Base-by-base conservation (phyloP, 495 filamentous ascomycete species). In the Mycothermus thermophilus region DNA sequence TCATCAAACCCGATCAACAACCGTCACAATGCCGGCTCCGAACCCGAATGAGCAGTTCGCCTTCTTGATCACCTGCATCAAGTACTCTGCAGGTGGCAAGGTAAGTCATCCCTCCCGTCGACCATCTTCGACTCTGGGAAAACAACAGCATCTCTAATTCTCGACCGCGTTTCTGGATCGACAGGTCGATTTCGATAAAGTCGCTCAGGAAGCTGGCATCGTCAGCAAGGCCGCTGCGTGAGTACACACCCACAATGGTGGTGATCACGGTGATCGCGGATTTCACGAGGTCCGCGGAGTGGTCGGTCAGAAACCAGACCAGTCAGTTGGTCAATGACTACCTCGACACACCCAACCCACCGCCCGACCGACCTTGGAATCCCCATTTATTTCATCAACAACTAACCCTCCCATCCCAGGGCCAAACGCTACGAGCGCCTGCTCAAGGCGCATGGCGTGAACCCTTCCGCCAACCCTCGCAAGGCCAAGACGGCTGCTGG, bases 381-480 rank as follows among this genome's bases (percentile, higher is more conserved):
- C 19, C 17, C 8, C 17, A 5, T 5, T 16, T 20, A 16, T 10
- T n/a, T n/a, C 10, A 25, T 3, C 12, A n/a, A 15, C 3, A 14
- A 8, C 15, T 38, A 18, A 25, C 20, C 18, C 9, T 16, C 8
- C 12, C n/a, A n/a, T 4, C 8, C 25, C 32, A 78, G 75, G 1
- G 71, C 74, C 11, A 79, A 79, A 48, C 64, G 76, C 31, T 80
- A 75, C 40, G 71, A 75, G 54, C 66, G 76, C 2, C 63, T 80
- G 27, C 60, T 76, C 51, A 75, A 74, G 45, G 57, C 66, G 1
- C 63, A 77, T 41, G 59, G 60, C 23, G 71, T 74, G 26, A 27
- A 1, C 16, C 20, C 25, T 2, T 1, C 9, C 21, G 3, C 17
- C 3, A 16, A 28, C 18, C 34, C 35, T 5, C 34, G 40, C 20